Base-by-base conservation (phyloP, 805 yeast genomes). In the Groenewaldozyma tartarivorans region DNA sequence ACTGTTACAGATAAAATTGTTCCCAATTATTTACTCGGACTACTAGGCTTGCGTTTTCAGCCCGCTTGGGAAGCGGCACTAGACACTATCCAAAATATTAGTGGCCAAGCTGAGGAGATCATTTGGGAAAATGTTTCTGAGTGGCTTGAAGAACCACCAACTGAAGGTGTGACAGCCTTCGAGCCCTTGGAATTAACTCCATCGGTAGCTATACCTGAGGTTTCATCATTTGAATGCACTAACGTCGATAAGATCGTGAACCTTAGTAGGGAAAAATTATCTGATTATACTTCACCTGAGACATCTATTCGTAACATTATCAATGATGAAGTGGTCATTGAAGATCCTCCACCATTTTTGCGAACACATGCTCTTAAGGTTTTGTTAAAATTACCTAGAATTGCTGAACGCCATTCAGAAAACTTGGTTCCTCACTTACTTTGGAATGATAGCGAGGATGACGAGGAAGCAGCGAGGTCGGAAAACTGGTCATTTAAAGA, bases 1-100 rank as follows among this genome's bases (percentile, higher is more conserved):
- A 30, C 22, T 9, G 41, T 49, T 22, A 39, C 49, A 2, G 54
- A 53, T 29, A 31, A 44, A n/a, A 51, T 69, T 13, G 66, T 74
- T 24, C 64, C 72, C 30, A 67, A 66, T 18, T 76, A 69, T 50
- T 41, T 77, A 30, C 71, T 81, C 49, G 97, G 97, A 26, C 68
- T 82, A 45, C 61, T 88, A 33, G 68, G 85, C 3, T 77, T 78
- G 26, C 73, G 75, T 43, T 86, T 90, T 50, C 81, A 85, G 42
- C 97, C 97, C 1, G 70, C 81, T 11, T 87, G 95, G 95, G 71
- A 74, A 16, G 86, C 81, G 4, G 81, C 82, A 1, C 62, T 69
- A 40, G 90, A 80, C 45, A 69, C 72, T 3, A 53, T 84, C 3
- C 74, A 78, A 1, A 53, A 58, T 3, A 58, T 80, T 6, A 59